Conservation (phyloP, 306 rosid species). For the Mimosa bimucronata region DNA sequence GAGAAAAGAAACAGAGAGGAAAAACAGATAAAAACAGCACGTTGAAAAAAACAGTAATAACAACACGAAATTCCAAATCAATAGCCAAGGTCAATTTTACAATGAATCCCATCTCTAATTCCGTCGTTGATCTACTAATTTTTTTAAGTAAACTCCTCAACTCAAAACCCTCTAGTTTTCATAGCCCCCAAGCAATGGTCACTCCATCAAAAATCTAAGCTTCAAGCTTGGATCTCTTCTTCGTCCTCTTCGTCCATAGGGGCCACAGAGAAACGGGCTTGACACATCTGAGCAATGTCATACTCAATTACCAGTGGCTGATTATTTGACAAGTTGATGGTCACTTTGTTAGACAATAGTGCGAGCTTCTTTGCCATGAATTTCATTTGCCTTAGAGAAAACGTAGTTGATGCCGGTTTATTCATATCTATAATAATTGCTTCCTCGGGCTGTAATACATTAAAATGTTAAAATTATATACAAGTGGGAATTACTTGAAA, state of each 20-base stretch:
- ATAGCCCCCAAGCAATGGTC: too few species aligned
- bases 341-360: slow-evolving; percentile 68
- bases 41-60: too few species aligned
- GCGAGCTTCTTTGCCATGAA: slow-evolving; percentile 80
- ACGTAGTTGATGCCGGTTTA: slow-evolving; percentile 82
- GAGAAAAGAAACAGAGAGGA: too few species aligned
- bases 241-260: slow-evolving; percentile 94
- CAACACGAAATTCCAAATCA: too few species aligned
- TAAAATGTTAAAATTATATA: not conserved
- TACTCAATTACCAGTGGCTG: slow-evolving; percentile 68
- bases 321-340: slow-evolving; percentile 56
- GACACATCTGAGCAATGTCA: slow-evolving; percentile 55
- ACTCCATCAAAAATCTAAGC: too few species aligned
- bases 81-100: too few species aligned
- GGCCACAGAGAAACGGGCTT: slow-evolving; percentile 81
- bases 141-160: too few species aligned
- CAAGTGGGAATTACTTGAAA: too few species aligned
- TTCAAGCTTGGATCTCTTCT: slow-evolving; percentile 31
- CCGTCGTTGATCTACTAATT: too few species aligned
- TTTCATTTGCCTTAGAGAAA: slow-evolving; percentile 90
- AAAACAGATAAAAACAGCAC: too few species aligned
- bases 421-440: slow-evolving; percentile 69
- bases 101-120: too few species aligned
- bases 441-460: slow-evolving; percentile 61
- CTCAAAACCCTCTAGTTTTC: too few species aligned